Evolutionary conservation across 768 basidiomycete species (phyloP), one percentile per base, ranked within the genome.

Genomic region (Mycena polygramma): DNA sequence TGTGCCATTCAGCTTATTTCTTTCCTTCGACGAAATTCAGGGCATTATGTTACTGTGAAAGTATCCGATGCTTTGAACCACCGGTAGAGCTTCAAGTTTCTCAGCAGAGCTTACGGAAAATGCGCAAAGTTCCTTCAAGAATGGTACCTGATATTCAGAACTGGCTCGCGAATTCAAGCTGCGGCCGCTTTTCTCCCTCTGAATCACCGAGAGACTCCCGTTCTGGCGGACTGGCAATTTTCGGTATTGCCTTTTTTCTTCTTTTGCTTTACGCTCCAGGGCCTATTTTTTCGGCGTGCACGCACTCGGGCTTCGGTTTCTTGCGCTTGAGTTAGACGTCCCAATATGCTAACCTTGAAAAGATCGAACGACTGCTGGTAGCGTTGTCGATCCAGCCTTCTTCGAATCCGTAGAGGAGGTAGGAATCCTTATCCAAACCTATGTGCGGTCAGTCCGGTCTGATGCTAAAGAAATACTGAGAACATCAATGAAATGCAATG

Each of bases 331-430:
- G 43, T 17, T 54, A 13, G 41, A 15, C 41, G 41, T 2, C 4
- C 15, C 41, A 10, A n/a, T 11, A 36, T 35, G 52, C 30, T 36
- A 55, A 36, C 20, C 54, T 13, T 14, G 57, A 57, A 53, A 35
- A 43, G 20, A n/a, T 57, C n/a, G 36, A 57, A n/a, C 37, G 55
- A 57, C 55, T 57, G 55, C 52, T 57, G 55, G 20, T 14, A 20
- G n/a, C 13, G 22, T 59, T 46, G 20, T 11, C 8, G 20, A 48
- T 11, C n/a, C 8, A 20, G 46, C 14, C 15, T 35, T 55, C 54
- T 55, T 37, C 57, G 39, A 57, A 36, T 22, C 17, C 14, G 5
- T 41, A 2, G 4, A 15, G 37, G 13, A 11, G 0, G 14, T 46
- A 7, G 39, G 20, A 14, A 3, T 22, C 41, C 15, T 43, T 2